Base-by-base conservation (phyloP, 257 asterid species). In the Ligustrum vulgare region DNA sequence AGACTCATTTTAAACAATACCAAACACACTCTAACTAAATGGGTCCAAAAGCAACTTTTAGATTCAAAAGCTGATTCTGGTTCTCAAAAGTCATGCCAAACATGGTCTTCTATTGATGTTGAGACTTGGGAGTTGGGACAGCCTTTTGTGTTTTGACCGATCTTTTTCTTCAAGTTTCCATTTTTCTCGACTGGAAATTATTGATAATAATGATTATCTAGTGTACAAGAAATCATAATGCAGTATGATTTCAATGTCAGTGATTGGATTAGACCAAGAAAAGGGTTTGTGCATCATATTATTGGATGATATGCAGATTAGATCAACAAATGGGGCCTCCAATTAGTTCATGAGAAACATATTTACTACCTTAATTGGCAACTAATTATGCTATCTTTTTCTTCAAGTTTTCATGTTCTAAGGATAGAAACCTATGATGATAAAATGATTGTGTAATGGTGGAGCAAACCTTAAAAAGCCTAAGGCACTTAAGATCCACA, bases 141-240 rank as follows among this genome's bases (percentile, higher is more conserved):
- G 62, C 62, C 62, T 51, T 51, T 51, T 51, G 62, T 16, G 62
- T 18, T 51, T 51, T 16, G 8, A 16, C 23, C 23, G 22, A 56
- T 71, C 82, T 75, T 78, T 41, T 34, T 22, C 35, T 72, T 75
- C 67, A 72, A 82, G 82, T 41, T 56, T 56, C 11, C 64, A 20
- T n/a, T 0, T 25, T 22, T 0, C 6, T 22, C 8, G 16, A 60
- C 8, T 23, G 3, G 3, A 56, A 11, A n/a, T 3, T 51, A 51
- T 51, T 28, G 62, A 51, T 15, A 23, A 23, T 60, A 25, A 60
- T 23, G 2, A 10, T 22, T 1, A 10, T 22, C 4, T 2, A 20
- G 31, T n/a, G 4, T 56, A 6, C 2, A 5, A 54, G 10, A 20
- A 54, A 54, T 54, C 25, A n/a, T 5, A 0, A 5, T 6, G 10